Conservation (phyloP, 1,139 yeast species). For the Suhomyces atakaporum region DNA sequence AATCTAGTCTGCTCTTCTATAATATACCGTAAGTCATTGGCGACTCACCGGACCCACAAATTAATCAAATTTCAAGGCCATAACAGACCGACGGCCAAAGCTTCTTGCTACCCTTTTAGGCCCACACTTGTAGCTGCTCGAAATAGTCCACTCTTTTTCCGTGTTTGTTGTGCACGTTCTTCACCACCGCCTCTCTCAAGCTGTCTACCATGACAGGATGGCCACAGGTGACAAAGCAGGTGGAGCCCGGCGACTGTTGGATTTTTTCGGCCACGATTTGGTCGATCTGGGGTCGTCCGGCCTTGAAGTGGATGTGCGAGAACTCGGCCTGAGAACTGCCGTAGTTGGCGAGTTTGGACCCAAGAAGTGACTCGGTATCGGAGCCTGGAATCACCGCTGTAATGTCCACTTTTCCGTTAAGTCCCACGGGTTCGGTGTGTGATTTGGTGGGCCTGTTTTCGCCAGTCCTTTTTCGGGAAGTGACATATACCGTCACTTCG, state of each 20-base stretch:
- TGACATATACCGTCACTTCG: constrained; percentile 21
- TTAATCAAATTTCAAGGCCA: too few relatives aligned
- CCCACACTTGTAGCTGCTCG: constrained; percentile 24
- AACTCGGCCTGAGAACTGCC: constrained; percentile 7
- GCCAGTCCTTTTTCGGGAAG: constrained; percentile 9
- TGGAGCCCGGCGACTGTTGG: constrained; percentile 26
- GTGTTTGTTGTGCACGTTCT: constrained; percentile 14
- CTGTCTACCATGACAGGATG: constrained; percentile 36
- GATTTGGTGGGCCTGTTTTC: not conserved
- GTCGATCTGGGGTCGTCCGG: constrained; percentile 35
- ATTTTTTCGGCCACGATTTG: constrained; percentile 25
- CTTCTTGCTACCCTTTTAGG: too few relatives aligned
- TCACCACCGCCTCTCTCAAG: constrained; percentile 15
- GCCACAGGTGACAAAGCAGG: constrained; percentile 40
- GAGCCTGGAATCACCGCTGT: not conserved
- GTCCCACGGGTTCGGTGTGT: not conserved
- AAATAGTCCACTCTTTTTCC: constrained; percentile 18
- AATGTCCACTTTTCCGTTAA: not conserved
- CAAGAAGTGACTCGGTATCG: not conserved
- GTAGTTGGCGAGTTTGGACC: not conserved
- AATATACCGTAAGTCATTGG: too few relatives aligned
- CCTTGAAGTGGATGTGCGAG: constrained; percentile 25
- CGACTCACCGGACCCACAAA: too few relatives aligned
- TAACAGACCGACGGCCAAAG: too few relatives aligned
- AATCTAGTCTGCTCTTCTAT: too few relatives aligned